Evolutionary conservation across 176 grass and related monocot species (phyloP).

Genomic region (Leersia perrieri): DNA sequence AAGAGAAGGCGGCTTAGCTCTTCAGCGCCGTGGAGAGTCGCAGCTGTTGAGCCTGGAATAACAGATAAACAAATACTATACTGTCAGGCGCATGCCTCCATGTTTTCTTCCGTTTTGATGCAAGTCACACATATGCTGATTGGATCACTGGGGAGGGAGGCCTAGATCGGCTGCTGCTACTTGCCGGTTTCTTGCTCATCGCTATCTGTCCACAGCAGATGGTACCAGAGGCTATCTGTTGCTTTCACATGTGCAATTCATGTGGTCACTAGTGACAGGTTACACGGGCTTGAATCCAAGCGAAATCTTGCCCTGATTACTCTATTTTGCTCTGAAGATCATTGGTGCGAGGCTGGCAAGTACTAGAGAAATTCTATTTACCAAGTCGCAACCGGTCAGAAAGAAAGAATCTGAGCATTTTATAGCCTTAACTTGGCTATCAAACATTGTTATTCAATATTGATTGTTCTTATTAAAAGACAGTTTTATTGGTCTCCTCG

Average conservation of each 20-base stretch:
- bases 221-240: background rate
- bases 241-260: background rate
- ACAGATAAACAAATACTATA: background rate
- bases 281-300: background rate
- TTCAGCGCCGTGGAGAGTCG: slow-evolving; percentile 41
- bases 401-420: background rate
- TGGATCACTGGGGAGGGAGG: background rate
- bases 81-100: slow-evolving; percentile 3
- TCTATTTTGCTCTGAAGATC: background rate
- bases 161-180: slow-evolving; percentile 7
- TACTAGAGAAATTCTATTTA: background rate
- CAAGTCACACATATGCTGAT: background rate
- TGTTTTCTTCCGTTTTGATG: slow-evolving; percentile 32
- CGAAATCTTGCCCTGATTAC: background rate
- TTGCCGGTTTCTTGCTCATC: background rate
- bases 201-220: background rate
- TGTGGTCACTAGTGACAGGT: background rate
- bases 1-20: slow-evolving; percentile 12
- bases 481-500: background rate
- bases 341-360: background rate
- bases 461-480: background rate
- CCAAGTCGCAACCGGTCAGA: background rate
- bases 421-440: background rate
- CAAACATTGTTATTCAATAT: background rate
- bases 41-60: background rate